phyloP scores from a whole-genome alignment of 2,329 filamentous ascomycete genomes.

The Didymella glomerata region DNA sequence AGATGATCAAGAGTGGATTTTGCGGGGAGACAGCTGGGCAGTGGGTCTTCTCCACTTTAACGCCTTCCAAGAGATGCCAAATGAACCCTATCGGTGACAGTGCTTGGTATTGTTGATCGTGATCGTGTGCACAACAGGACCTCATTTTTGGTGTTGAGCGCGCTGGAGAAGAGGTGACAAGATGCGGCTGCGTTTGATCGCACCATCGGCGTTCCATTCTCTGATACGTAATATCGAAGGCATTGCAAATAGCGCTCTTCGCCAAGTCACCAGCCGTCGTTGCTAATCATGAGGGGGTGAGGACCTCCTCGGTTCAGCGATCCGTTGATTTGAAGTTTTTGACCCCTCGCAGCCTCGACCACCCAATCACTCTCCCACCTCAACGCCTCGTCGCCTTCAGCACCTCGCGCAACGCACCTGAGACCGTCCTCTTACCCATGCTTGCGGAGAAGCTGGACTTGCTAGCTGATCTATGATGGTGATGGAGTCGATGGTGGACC shows the following conservation, averaged over 20 bases:
- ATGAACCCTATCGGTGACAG: slow-evolving; percentile 16
- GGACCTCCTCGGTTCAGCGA: background rate
- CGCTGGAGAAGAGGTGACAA: background rate
- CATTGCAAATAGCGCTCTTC: slow-evolving; percentile 1
- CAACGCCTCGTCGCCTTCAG: slow-evolving; percentile 7
- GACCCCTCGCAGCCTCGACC: background rate
- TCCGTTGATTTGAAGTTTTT: background rate
- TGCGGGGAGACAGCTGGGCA: slow-evolving; percentile 25
- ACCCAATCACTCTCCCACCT: slow-evolving; percentile 2
- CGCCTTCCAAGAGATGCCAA: slow-evolving; percentile 21
- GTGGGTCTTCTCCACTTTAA: slow-evolving; percentile 26
- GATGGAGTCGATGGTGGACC: slow-evolving; percentile 14
- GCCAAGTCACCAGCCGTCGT: slow-evolving; percentile 11
- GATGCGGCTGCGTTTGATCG: background rate
- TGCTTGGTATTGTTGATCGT: slow-evolving; percentile 14
- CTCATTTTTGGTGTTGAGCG: background rate
- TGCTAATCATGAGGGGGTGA: background rate
- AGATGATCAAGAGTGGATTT: slow-evolving; percentile 21
- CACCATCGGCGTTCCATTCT: background rate
- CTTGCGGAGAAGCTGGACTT: slow-evolving; percentile 23
- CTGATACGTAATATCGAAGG: background rate
- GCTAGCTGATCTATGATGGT: slow-evolving; percentile 18
- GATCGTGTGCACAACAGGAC: background rate
- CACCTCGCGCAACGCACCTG: slow-evolving; percentile 13
- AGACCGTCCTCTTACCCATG: slow-evolving; percentile 14